phyloP scores from a whole-genome alignment of 805 yeast species.

The Teunomyces lycoperdinae region DNA sequence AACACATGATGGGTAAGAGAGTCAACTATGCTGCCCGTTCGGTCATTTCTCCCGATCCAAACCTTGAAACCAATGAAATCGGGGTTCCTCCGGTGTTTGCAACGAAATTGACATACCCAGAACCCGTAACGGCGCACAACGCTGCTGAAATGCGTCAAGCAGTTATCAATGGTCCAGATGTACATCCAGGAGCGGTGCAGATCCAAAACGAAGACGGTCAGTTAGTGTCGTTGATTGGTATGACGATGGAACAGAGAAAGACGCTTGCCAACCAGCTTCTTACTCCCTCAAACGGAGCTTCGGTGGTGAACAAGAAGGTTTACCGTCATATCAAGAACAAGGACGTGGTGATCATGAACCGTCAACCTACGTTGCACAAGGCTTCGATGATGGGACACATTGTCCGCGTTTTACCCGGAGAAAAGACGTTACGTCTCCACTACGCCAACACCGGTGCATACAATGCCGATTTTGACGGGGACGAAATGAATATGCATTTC shows the following conservation, averaged over 20 bases:
- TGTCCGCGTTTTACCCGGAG: slow-evolving; percentile 95
- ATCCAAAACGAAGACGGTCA: slow-evolving; percentile 95
- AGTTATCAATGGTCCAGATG: slow-evolving; percentile 94
- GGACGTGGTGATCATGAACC: slow-evolving; percentile 96
- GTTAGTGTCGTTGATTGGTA: slow-evolving; percentile 74
- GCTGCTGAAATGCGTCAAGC: slow-evolving; percentile 89
- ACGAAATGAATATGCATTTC: slow-evolving; percentile 99
- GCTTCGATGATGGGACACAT: slow-evolving; percentile 99
- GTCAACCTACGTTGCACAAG: slow-evolving; percentile 98
- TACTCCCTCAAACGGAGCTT: slow-evolving; percentile 73
- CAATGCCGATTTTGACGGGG: slow-evolving; percentile 99
- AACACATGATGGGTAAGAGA: slow-evolving; percentile 99
- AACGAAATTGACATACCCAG: slow-evolving; percentile 91
- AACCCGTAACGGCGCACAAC: slow-evolving; percentile 92
- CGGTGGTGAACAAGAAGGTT: slow-evolving; percentile 84
- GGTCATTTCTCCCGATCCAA: slow-evolving; percentile 98
- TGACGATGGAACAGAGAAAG: slow-evolving; percentile 91
- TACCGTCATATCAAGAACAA: slow-evolving; percentile 90
- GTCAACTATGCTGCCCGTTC: slow-evolving; percentile 99
- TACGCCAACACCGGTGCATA: slow-evolving; percentile 99
- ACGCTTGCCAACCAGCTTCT: slow-evolving; percentile 91
- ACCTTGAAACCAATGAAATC: slow-evolving; percentile 94
- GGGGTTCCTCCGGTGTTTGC: slow-evolving; percentile 99
- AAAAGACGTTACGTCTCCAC: slow-evolving; percentile 92
- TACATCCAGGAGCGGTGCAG: slow-evolving; percentile 98